Conservation (phyloP, 768 basidiomycete species). For the Lactarius sp. region DNA sequence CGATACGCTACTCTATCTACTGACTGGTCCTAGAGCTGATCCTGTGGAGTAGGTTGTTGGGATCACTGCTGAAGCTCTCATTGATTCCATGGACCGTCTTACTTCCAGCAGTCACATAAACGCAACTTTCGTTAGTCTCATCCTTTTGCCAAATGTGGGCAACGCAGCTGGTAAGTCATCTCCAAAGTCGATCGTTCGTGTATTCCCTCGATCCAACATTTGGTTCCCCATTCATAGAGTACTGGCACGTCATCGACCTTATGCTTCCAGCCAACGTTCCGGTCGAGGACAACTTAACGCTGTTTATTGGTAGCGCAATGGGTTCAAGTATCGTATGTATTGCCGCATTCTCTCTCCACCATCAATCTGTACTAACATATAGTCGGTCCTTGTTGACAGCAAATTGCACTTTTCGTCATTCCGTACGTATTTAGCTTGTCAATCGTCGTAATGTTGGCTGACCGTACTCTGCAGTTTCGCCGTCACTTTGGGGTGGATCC, state of each 20-base stretch:
- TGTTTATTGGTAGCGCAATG: conserved; percentile 83
- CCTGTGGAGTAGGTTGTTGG: conserved; percentile 38
- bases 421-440: conserved; percentile 46
- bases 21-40: not conserved
- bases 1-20: not conserved
- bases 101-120: conserved; percentile 52
- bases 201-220: conserved; percentile 5
- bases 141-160: conserved; percentile 89
- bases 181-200: not conserved
- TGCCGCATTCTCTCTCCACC: not conserved
- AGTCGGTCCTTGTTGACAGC: conserved; percentile 38
- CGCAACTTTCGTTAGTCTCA: conserved; percentile 81
- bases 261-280: conserved; percentile 90
- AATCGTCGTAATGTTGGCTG: not conserved
- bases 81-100: conserved; percentile 76
- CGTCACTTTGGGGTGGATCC: conserved; percentile 71
- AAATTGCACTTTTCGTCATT: conserved; percentile 82
- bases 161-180: conserved; percentile 65
- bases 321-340: conserved; percentile 71
- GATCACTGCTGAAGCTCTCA: conserved; percentile 58
- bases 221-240: conserved; percentile 39
- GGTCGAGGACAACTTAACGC: conserved; percentile 82
- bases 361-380: not conserved
- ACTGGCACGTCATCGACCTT: conserved; percentile 28
- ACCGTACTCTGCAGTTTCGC: conserved; percentile 48